Percentiles rank a stretch among this genome's conserved stretches.
These are phyloP conservation scores for Cladophialophora yegresii DNA, from an alignment of 2,329 filamentous ascomycete genomes.

Conservation along the genomic window DNA sequence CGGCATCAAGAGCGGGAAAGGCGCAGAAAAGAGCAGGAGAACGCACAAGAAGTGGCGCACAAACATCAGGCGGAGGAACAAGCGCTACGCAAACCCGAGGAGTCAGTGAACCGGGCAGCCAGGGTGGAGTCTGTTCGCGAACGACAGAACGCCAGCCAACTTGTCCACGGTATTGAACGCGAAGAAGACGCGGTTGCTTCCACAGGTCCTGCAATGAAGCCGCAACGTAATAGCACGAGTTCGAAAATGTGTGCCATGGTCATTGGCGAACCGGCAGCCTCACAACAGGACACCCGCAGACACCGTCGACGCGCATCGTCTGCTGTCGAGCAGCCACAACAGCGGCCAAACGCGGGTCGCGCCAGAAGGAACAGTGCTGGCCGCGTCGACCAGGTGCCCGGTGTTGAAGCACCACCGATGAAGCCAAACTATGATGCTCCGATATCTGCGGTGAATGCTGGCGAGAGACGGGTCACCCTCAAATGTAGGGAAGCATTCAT, in stretches of 20 bases:
- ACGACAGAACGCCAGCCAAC: neutral
- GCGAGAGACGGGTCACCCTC: conserved; percentile 72
- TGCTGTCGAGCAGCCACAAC: conserved; percentile 6
- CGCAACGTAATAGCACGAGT: neutral
- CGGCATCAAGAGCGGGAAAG: conserved; percentile 19
- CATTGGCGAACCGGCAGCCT: conserved; percentile 18
- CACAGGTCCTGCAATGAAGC: neutral
- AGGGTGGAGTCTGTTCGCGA: neutral
- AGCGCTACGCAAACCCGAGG: neutral
- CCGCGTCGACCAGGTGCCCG: conserved; percentile 13
- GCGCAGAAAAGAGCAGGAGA: conserved; percentile 15
- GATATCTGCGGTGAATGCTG: conserved; percentile 75
- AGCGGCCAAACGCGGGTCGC: conserved; percentile 5
- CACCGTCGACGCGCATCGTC: conserved; percentile 18
- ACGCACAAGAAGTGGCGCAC: conserved; percentile 3
- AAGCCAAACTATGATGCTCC: conserved; percentile 65
- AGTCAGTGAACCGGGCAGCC: neutral
- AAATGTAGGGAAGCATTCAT: conserved; percentile 70
- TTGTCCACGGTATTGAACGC: neutral
- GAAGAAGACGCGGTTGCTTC: neutral
- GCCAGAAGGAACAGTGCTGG: conserved; percentile 12
- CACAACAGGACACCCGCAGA: conserved; percentile 5
- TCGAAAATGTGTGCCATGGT: conserved; percentile 24
- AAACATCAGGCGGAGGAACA: conserved; percentile 3
- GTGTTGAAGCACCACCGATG: conserved; percentile 2